Base-by-base conservation (phyloP, 2,329 filamentous ascomycete species). In the Zelopaecilomyces penicillatus region DNA sequence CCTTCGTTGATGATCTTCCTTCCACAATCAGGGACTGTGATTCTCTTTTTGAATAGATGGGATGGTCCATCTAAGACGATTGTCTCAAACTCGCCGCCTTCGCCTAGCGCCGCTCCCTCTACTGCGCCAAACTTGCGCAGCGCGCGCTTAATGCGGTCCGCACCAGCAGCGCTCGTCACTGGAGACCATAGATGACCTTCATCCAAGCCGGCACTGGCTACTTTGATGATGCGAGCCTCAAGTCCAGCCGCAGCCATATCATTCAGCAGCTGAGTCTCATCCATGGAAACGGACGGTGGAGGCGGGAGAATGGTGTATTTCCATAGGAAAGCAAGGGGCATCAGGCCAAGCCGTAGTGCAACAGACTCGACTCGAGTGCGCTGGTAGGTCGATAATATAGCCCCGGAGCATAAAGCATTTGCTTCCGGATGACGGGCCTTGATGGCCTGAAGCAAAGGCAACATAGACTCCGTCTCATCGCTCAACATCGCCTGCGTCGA, bases 41-140 rank as follows among this genome's bases (percentile, higher is more conserved):
- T 84, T 42, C 73, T 76, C 52, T 74, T 76, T 65, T 77, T 83
- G 74, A 93, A 96, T 48, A 96, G 62, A 41, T 69, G 67, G 1
- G 58, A 56, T 6, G 91, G 91, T 8, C 91, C 93, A 64, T 89
- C 80, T 32, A 97, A 59, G 37, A 93, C 88, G 42, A 97, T 69
- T 30, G 89, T 97, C 74, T 97, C 93, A 64, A 94, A 97, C 69
- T 97, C 93, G 4, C 93, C 93, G 5, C 93, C 93, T 62, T 97
- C 93, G 1, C 93, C 93, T 12, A 97, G 67, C 7, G 90, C 79
- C 6, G 86, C 85, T 1, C 86, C 88, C 48, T 76, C 69, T 57
- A 67, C 69, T 49, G 74, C 67, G 37, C 85, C 84, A 65, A 94
- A 95, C 50, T 79, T 75, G 41, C 70, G 67, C 60, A 87, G 73